Evolutionary conservation across 768 basidiomycete genomes (phyloP).

Genomic region (Tylopilus subfusipes): DNA sequence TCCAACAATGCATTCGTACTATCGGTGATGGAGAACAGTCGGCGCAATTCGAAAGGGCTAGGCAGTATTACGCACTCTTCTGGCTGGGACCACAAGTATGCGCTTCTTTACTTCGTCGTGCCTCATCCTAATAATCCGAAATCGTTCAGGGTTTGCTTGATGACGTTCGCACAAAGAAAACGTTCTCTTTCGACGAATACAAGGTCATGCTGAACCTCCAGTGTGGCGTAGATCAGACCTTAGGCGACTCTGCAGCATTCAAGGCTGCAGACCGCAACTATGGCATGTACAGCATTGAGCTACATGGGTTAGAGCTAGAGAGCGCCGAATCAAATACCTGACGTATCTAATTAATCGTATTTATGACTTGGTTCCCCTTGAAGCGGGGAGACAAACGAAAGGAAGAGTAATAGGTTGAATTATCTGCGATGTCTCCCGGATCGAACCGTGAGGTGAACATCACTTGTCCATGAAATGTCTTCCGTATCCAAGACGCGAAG

Average conservation of each 20-base stretch:
- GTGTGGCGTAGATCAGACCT: slow-evolving; percentile 73
- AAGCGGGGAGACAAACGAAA: neutral
- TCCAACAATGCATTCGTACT: slow-evolving; percentile 88
- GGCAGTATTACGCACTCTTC: slow-evolving; percentile 81
- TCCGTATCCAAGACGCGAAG: slow-evolving; percentile 25
- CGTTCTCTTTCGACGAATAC: slow-evolving; percentile 89
- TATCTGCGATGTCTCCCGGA: slow-evolving; percentile 3
- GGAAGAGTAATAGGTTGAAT: neutral
- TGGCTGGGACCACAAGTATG: slow-evolving; percentile 68
- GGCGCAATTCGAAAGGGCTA: slow-evolving; percentile 71
- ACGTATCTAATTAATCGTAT: slow-evolving; percentile 18
- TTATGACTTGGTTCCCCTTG: neutral
- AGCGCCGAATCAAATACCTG: slow-evolving; percentile 36
- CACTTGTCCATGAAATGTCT: slow-evolving; percentile 37
- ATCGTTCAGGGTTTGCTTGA: slow-evolving; percentile 71
- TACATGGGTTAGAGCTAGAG: slow-evolving; percentile 75
- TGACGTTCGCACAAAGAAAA: slow-evolving; percentile 54
- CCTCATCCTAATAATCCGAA: neutral
- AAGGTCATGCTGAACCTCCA: slow-evolving; percentile 87
- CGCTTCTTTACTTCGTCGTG: neutral
- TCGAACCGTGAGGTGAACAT: slow-evolving; percentile 1
- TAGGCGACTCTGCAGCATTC: slow-evolving; percentile 45
- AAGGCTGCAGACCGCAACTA: slow-evolving; percentile 69
- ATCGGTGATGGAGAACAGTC: slow-evolving; percentile 57
- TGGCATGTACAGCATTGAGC: slow-evolving; percentile 84